phyloP scores from a whole-genome alignment of 176 grass and related monocot species.

The Rhynchospora breviuscula region DNA sequence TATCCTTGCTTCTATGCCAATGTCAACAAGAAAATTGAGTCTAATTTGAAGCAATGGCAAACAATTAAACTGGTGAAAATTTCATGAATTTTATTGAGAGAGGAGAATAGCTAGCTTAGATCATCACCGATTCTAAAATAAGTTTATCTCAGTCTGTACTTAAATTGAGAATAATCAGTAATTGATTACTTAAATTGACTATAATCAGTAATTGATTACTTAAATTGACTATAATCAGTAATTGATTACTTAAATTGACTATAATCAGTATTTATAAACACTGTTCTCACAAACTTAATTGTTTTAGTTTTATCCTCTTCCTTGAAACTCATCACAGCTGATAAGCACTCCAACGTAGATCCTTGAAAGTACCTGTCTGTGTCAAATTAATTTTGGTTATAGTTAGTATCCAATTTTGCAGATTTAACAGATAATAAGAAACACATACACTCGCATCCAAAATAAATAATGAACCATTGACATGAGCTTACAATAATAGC shows the following conservation, averaged over 20 bases:
- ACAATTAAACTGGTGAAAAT: slow-evolving; percentile 45
- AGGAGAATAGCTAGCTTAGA: not conserved
- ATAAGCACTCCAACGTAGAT: not conserved
- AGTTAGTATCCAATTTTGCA: not conserved
- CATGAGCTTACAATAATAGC: not conserved
- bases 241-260: too few relatives aligned
- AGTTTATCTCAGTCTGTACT: not conserved
- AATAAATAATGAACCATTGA: not conserved
- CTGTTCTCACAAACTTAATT: not conserved
- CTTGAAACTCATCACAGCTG: not conserved
- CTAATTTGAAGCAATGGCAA: slow-evolving; percentile 39
- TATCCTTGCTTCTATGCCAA: slow-evolving; percentile 83
- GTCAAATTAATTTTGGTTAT: not conserved
- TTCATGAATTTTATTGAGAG: slow-evolving; percentile 6
- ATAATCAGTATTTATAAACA: slow-evolving; percentile 2
- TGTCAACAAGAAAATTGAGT: slow-evolving; percentile 57
- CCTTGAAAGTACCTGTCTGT: not conserved
- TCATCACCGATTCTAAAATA: slow-evolving; percentile 8
- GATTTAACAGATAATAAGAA: not conserved
- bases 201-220: not conserved
- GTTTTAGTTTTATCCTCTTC: not conserved
- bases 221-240: too few relatives aligned
- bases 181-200: not conserved
- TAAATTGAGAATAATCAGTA: not conserved
- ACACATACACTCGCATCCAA: not conserved